Evolutionary conservation across 2,329 filamentous ascomycete genomes (phyloP).

Genomic region (Phaeosphaeriaceae sp.): DNA sequence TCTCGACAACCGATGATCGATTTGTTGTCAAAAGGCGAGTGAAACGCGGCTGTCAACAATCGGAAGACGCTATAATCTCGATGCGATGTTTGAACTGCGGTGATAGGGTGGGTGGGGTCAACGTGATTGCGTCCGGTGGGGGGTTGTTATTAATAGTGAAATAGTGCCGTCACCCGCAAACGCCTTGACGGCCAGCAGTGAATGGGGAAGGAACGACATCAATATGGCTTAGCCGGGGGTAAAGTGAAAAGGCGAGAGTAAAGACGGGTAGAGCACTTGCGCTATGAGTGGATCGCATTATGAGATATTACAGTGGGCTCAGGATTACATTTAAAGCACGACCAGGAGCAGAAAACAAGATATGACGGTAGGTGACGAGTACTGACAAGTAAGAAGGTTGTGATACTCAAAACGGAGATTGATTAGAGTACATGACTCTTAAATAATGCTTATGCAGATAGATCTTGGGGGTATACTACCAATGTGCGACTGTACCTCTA

Average conservation of each 20-base stretch:
- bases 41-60: not conserved
- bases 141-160: conserved; percentile 6
- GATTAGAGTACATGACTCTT: not conserved
- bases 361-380: not conserved
- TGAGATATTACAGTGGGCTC: no score
- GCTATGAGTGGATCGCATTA: not conserved
- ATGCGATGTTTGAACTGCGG: not conserved
- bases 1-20: no score
- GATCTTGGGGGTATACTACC: conserved; percentile 1
- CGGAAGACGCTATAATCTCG: not conserved
- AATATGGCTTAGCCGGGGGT: conserved; percentile 14
- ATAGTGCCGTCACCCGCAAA: conserved; percentile 19
- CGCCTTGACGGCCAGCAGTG: conserved; percentile 9
- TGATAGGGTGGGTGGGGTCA: not conserved
- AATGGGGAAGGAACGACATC: conserved; percentile 13
- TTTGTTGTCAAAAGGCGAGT: not conserved
- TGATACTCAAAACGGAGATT: not conserved
- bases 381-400: not conserved
- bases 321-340: no score
- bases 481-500: conserved; percentile 1
- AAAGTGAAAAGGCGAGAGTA: conserved; percentile 1
- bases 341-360: not conserved
- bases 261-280: not conserved
- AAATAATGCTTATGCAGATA: not conserved
- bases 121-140: not conserved